Conservation (phyloP, 495 filamentous ascomycete species). For the Beverwykella pulmonaria region DNA sequence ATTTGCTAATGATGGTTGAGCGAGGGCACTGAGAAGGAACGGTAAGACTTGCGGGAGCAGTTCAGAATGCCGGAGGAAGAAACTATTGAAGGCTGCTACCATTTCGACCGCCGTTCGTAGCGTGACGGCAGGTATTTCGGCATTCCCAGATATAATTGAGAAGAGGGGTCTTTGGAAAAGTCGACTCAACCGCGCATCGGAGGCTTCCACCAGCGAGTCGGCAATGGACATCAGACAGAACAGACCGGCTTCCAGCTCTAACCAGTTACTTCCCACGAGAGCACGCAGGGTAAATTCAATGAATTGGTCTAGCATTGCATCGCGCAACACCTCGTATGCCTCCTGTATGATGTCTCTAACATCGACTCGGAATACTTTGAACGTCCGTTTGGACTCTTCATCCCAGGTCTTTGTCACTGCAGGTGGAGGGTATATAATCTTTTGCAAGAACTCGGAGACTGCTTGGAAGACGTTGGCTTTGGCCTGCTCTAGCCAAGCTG, state of each 20-base stretch:
- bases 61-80: conserved; percentile 73
- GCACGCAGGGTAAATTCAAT: conserved; percentile 63
- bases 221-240: conserved; percentile 78
- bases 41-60: conserved; percentile 75
- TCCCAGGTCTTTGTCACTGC: conserved; percentile 58
- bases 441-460: conserved; percentile 62
- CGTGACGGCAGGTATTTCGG: conserved; percentile 59
- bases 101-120: conserved; percentile 76
- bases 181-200: conserved; percentile 66
- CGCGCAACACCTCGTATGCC: conserved; percentile 70
- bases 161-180: conserved; percentile 72
- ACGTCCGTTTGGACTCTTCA: conserved; percentile 68
- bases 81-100: conserved; percentile 77
- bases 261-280: conserved; percentile 65
- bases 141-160: conserved; percentile 54
- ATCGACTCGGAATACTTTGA: conserved; percentile 77
- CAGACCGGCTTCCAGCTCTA: conserved; percentile 75
- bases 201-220: conserved; percentile 53
- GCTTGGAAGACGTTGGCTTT: conserved; percentile 54
- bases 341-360: conserved; percentile 79
- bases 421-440: conserved; percentile 52
- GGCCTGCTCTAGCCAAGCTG: conserved; percentile 46
- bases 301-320: conserved; percentile 69
- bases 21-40: conserved; percentile 77
- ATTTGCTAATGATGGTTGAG: conserved; percentile 64